These are phyloP conservation scores for Ceratobasidium sp. DNA, from an alignment of 1,284 basidiomycete species.

Conservation along the genomic window DNA sequence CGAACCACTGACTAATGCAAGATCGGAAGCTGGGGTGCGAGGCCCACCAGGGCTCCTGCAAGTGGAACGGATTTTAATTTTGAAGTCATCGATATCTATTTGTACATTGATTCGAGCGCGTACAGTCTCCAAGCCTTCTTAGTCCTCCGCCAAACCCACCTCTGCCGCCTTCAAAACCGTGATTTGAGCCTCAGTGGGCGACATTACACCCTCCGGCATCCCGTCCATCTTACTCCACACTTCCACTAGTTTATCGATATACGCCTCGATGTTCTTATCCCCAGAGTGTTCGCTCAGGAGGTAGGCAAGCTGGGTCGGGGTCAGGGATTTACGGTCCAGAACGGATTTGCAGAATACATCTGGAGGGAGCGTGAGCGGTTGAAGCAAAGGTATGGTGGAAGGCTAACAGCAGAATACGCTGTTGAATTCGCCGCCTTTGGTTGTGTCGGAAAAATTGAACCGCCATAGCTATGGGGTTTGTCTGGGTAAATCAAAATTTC, in stretches of 20 bases:
- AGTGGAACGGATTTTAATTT: too few relatives aligned
- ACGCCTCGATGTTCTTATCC: constrained; percentile 4
- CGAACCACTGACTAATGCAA: too few relatives aligned
- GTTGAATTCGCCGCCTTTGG: constrained; percentile 1
- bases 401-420: background rate
- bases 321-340: constrained; percentile 2
- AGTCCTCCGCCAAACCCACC: background rate
- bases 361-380: background rate
- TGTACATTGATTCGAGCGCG: too few relatives aligned
- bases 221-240: constrained; percentile 20
- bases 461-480: background rate
- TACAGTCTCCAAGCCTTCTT: background rate
- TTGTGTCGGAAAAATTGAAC: constrained; percentile 5
- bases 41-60: too few relatives aligned
- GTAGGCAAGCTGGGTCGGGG: background rate
- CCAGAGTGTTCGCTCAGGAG: constrained; percentile 11
- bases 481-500: background rate
- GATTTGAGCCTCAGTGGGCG: background rate
- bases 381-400: background rate
- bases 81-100: too few relatives aligned
- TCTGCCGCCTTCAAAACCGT: background rate
- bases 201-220: constrained; percentile 1
- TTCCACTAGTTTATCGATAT: constrained; percentile 1
- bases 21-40: too few relatives aligned
- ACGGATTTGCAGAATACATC: constrained; percentile 18